phyloP scores from a whole-genome alignment of 768 basidiomycete species.

The Boletus subcaerulescens region DNA sequence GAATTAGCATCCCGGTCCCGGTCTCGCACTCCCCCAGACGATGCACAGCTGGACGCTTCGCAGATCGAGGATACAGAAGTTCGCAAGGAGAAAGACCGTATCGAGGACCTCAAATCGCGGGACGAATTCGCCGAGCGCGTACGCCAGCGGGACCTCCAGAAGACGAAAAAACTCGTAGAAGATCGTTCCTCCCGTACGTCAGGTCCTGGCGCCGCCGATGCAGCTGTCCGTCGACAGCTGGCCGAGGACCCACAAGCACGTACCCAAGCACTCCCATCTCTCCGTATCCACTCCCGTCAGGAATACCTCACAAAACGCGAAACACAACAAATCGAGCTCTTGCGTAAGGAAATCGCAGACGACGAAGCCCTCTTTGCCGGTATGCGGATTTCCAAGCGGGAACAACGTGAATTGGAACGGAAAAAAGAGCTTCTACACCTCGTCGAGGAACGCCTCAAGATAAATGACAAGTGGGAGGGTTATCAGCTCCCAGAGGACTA shows the following conservation, averaged over 20 bases:
- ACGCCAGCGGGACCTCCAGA: conserved; percentile 75
- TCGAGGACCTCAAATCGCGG: conserved; percentile 79
- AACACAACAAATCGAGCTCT: conserved; percentile 89
- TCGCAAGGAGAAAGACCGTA: conserved; percentile 67
- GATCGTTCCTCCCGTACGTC: conserved; percentile 80
- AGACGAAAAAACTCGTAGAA: conserved; percentile 87
- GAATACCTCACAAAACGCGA: conserved; percentile 97
- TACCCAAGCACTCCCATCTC: conserved; percentile 53
- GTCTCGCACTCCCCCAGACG: conserved; percentile 27
- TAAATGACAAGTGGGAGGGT: conserved; percentile 94
- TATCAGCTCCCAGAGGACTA: conserved; percentile 98
- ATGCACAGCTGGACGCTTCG: conserved; percentile 38
- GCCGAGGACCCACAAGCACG: conserved; percentile 75
- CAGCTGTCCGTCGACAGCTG: conserved; percentile 72
- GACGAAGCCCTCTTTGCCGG: conserved; percentile 89
- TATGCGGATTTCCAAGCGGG: conserved; percentile 86
- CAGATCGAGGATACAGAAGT: conserved; percentile 79
- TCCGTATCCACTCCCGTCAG: conserved; percentile 87
- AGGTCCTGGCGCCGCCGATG: conserved; percentile 73
- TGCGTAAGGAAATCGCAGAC: conserved; percentile 91
- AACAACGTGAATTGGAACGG: conserved; percentile 73
- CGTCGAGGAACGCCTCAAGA: conserved; percentile 91
- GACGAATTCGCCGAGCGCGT: conserved; percentile 94
- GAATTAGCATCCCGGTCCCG: conserved; percentile 25
- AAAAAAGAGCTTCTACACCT: conserved; percentile 91